Conservation (phyloP, 2,329 filamentous ascomycete species). For the Hymenoscyphus fraxineus region DNA sequence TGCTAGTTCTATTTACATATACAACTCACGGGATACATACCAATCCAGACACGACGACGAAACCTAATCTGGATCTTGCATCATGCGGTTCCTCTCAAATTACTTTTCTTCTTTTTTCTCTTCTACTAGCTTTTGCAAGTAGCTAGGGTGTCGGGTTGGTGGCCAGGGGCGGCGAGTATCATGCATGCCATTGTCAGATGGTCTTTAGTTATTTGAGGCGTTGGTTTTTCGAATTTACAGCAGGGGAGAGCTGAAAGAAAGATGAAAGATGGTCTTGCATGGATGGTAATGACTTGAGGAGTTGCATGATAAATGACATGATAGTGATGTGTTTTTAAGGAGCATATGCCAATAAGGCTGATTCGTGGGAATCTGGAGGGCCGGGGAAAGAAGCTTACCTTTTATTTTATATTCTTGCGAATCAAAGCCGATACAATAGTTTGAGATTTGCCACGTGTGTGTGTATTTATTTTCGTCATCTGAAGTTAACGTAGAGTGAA, state of each 20-base stretch:
- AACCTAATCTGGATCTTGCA: neutral
- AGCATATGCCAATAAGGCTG: neutral
- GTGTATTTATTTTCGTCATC: no score
- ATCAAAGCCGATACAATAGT: no score
- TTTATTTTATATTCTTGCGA: neutral
- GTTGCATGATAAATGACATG: neutral
- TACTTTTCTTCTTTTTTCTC: neutral
- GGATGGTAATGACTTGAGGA: neutral
- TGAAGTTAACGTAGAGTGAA: no score
- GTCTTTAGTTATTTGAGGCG: neutral
- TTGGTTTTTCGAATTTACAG: neutral
- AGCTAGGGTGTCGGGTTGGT: neutral
- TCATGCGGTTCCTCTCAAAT: neutral
- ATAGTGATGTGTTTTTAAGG: neutral
- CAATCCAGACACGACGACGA: neutral
- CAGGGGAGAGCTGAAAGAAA: neutral
- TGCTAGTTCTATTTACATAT: neutral
- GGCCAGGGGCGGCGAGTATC: neutral
- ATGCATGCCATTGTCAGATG: neutral
- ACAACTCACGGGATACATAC: neutral
- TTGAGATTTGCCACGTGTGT: no score
- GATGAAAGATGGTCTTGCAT: neutral
- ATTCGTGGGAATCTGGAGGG: no score
- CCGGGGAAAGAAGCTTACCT: neutral
- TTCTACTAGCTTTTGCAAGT: neutral